Evolutionary conservation across 2,329 filamentous ascomycete species (phyloP), one percentile per base, ranked within the genome.

Genomic region (Fusarium tjaetaba): DNA sequence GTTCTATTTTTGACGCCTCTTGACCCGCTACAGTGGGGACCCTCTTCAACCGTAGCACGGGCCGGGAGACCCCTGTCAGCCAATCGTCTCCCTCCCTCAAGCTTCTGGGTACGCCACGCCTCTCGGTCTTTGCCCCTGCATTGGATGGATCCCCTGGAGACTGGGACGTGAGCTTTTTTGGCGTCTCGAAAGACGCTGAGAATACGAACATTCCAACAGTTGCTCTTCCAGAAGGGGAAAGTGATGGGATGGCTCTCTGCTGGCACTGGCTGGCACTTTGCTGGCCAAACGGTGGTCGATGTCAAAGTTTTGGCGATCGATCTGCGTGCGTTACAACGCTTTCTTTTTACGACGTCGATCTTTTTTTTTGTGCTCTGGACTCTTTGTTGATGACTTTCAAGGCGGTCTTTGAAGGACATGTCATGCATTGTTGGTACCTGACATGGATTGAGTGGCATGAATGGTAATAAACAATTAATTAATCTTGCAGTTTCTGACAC

Each of bases 1-100:
- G 32, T 36, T 69, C 75, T 77, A 77, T 77, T 77, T 77, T 77
- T 77, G 75, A 77, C 60, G 70, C 65, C 74, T 60, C 42, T 34
- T 32, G 66, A 75, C 66, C 72, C 72, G 69, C 68, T 60, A 4
- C 8, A 49, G 72, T 73, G 72, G 72, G 34, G 57, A 61, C 59
- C 32, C 51, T 58, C 61, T 57, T 46, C 60, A 65, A 65, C 52
- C 41, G 28, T 65, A 65, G 55, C 51, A 59, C 66, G 66, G 49
- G 26, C 57, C 58, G 72, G 56, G 46, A 72, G 42, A 38, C 60
- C 48, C 24, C 58, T 59, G 61, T 26, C 39, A 39, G 28, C 72
- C 72, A 73, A 70, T 75, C 61, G 62, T 51, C 28, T 32, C 56
- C 43, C 58, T 56, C 60, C 58, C 46, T 43, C 32, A 45, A 52